These are phyloP conservation scores for Clonostachys byssicola DNA, from an alignment of 2,329 filamentous ascomycete species.

Conservation along the genomic window DNA sequence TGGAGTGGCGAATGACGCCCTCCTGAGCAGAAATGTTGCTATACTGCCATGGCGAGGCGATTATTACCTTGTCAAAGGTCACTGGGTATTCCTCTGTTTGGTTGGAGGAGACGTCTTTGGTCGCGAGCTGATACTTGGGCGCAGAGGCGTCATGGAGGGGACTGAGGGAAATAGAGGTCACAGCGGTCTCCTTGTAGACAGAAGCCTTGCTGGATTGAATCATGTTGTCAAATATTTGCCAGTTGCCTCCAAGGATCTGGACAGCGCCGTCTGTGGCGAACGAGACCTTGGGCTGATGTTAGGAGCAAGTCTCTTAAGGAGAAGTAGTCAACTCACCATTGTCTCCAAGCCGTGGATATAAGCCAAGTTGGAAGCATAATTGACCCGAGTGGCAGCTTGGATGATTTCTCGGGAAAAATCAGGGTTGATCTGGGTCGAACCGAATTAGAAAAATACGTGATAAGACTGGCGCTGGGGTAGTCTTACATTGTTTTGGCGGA, in stretches of 20 bases:
- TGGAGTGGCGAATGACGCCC: slow-evolving; percentile 62
- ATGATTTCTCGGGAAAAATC: slow-evolving; percentile 76
- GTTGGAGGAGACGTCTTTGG: slow-evolving; percentile 14
- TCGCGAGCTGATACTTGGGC: slow-evolving; percentile 42
- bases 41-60: slow-evolving; percentile 82
- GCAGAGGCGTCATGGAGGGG: slow-evolving; percentile 30
- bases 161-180: slow-evolving; percentile 54
- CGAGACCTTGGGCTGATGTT: slow-evolving; percentile 51
- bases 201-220: slow-evolving; percentile 58
- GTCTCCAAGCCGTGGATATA: slow-evolving; percentile 85
- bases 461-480: neutral
- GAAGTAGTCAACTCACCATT: slow-evolving; percentile 48
- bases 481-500: slow-evolving; percentile 58
- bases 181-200: slow-evolving; percentile 62
- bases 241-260: slow-evolving; percentile 80
- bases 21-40: slow-evolving; percentile 62
- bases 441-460: neutral
- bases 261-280: slow-evolving; percentile 85
- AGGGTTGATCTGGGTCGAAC: slow-evolving; percentile 44
- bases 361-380: slow-evolving; percentile 88
- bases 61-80: slow-evolving; percentile 73
- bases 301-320: neutral
- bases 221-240: slow-evolving; percentile 89
- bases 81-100: slow-evolving; percentile 36
- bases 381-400: slow-evolving; percentile 87